Conservation (phyloP, 106 monocot genomes). For the Acanthochlamys bracteata region DNA sequence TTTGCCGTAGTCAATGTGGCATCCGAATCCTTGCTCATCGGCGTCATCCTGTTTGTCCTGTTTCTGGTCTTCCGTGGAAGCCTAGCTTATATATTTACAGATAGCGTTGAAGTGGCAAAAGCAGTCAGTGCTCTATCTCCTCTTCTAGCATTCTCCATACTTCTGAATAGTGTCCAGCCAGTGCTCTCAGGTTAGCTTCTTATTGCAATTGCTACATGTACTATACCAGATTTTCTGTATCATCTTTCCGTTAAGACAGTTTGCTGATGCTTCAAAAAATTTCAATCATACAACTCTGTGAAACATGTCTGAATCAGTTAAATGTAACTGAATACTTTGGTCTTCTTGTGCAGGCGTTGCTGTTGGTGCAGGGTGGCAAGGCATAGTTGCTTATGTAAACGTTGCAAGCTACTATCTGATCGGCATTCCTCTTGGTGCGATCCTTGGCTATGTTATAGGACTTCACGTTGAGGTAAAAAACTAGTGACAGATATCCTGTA, state of each 20-base stretch:
- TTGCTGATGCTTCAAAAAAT: too few species aligned
- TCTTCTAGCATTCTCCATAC: slow-evolving; percentile 62
- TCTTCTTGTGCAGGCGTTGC: slow-evolving; percentile 53
- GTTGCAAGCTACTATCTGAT: slow-evolving; percentile 66
- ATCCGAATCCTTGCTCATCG: slow-evolving; percentile 30
- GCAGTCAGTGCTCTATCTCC: slow-evolving; percentile 62
- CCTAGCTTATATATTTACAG: slow-evolving; percentile 57
- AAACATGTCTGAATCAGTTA: too few species aligned
- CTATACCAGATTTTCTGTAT: too few species aligned
- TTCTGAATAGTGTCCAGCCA: slow-evolving; percentile 76
- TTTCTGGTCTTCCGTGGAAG: slow-evolving; percentile 38
- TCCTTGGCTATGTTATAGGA: slow-evolving; percentile 29
- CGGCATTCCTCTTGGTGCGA: slow-evolving; percentile 71
- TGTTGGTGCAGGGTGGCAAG: slow-evolving; percentile 80
- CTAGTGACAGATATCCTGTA: not conserved
- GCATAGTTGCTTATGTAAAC: slow-evolving; percentile 70
- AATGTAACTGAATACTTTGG: not conserved
- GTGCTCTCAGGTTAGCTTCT: slow-evolving; percentile 54
- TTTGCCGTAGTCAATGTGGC: slow-evolving; percentile 43
- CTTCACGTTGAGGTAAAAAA: slow-evolving; percentile 53
- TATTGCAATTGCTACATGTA: too few species aligned
- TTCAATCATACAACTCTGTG: too few species aligned
- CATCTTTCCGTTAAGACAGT: too few species aligned
- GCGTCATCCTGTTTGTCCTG: slow-evolving; percentile 33
- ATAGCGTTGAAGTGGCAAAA: slow-evolving; percentile 26